Percentiles rank a stretch among this genome's conserved stretches.
Conservation (phyloP, 2,329 filamentous ascomycete genomes). For the Fusarium sp. region DNA sequence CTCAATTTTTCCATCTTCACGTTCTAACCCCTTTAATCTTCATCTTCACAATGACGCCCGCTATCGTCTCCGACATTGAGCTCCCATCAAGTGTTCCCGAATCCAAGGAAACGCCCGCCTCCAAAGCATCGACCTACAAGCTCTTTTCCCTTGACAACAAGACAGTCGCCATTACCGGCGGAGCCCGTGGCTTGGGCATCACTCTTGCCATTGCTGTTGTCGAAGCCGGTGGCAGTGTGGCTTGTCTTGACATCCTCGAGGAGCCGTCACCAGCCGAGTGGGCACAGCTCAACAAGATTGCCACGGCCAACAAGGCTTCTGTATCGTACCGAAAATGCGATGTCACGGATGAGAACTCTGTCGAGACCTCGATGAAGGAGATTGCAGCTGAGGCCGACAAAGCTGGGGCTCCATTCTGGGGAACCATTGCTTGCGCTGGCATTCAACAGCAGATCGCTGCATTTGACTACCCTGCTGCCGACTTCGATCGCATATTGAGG, state of each 20-base stretch:
- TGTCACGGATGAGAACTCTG: constrained; percentile 59
- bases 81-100: constrained; percentile 49
- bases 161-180: constrained; percentile 64
- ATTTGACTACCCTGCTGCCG: constrained; percentile 62
- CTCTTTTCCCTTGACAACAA: constrained; percentile 61
- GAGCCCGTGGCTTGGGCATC: constrained; percentile 64
- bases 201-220: constrained; percentile 62
- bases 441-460: constrained; percentile 62
- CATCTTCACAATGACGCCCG: constrained; percentile 42
- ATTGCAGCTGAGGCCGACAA: constrained; percentile 53
- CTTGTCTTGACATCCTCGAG: constrained; percentile 61
- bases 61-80: constrained; percentile 49
- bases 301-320: constrained; percentile 51
- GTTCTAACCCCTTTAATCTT: background rate
- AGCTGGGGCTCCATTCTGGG: constrained; percentile 52
- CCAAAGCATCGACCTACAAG: constrained; percentile 44
- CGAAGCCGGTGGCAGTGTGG: constrained; percentile 63
- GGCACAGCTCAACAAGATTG: constrained; percentile 57
- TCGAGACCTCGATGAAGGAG: constrained; percentile 52
- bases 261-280: constrained; percentile 56
- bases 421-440: constrained; percentile 61
- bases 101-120: constrained; percentile 50
- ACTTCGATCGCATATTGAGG: constrained; percentile 76
- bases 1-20: too few species aligned
- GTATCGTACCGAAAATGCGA: constrained; percentile 60